phyloP scores from a whole-genome alignment of 2,329 filamentous ascomycete species.

The Teratosphaeria pseudoeucalypti region DNA sequence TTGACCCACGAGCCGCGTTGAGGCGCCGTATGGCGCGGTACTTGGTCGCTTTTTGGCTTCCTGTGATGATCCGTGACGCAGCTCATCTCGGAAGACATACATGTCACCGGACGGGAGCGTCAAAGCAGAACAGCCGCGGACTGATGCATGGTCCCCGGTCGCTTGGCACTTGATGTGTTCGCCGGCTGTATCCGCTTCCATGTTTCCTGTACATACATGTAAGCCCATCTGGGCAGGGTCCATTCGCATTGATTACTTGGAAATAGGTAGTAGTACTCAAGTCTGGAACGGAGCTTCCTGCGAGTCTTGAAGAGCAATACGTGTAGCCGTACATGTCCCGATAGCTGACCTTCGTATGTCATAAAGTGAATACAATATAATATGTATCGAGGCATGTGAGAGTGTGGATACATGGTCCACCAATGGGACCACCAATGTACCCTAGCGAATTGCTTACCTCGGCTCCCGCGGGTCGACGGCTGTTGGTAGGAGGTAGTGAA shows the following conservation, averaged over 20 bases:
- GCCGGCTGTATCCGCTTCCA: neutral
- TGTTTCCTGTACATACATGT: no score
- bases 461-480: neutral
- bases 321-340: neutral
- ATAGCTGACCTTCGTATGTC: neutral
- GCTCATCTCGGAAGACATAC: neutral
- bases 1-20: neutral
- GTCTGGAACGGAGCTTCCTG: neutral
- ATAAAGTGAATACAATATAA: neutral
- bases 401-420: neutral
- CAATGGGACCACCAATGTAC: neutral
- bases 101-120: neutral
- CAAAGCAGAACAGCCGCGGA: neutral
- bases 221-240: neutral
- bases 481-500: neutral
- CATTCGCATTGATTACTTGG: neutral
- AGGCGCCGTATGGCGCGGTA: neutral
- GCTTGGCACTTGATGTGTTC: neutral
- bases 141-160: neutral
- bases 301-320: neutral
- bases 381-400: neutral
- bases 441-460: neutral
- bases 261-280: no score
- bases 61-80: neutral
- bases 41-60: neutral